A percentile compares a stretch with the other conserved stretches of the same genome.
phyloP scores from a whole-genome alignment of 352 stramenopile genomes.

The Pythium aquatile region DNA sequence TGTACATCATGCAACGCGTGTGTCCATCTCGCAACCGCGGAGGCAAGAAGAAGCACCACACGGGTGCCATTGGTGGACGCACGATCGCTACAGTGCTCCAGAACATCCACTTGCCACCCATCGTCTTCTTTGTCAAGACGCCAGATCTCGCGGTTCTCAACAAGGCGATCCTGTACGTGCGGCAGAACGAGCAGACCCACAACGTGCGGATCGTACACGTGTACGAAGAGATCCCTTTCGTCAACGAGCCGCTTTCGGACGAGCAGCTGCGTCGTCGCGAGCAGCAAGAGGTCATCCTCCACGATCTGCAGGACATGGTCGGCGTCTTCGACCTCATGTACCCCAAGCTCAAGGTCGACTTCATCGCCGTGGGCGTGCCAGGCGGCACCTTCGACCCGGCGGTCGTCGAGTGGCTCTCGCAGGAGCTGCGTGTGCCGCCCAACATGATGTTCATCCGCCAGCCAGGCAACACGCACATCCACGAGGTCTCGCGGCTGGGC shows the following conservation, averaged over 20 bases:
- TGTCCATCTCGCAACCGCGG: constrained; percentile 43
- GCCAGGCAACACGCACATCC: constrained; percentile 85
- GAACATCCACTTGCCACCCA: constrained; percentile 75
- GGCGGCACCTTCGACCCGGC: constrained; percentile 65
- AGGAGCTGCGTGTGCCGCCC: constrained; percentile 67
- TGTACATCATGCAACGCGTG: constrained; percentile 61
- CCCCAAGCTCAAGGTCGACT: constrained; percentile 90
- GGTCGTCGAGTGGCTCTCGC: constrained; percentile 86
- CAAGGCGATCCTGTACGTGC: constrained; percentile 94
- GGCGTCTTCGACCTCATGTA: constrained; percentile 89
- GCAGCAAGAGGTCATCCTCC: constrained; percentile 37
- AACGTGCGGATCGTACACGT: constrained; percentile 90
- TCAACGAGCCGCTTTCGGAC: constrained; percentile 36
- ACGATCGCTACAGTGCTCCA: constrained; percentile 63
- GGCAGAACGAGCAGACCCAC: constrained; percentile 90
- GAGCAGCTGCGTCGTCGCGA: constrained; percentile 34
- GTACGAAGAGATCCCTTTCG: constrained; percentile 36
- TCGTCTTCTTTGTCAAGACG: constrained; percentile 92
- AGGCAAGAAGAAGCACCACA: constrained; percentile 37
- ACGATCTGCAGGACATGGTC: constrained; percentile 77
- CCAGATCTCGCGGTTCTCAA: constrained; percentile 89
- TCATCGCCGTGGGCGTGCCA: constrained; percentile 62
- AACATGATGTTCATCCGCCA: constrained; percentile 96
- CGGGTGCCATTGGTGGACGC: constrained; percentile 59
- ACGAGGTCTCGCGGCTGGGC: constrained; percentile 84